Conservation (phyloP, 2,329 filamentous ascomycete genomes). For the Aspergillus niger region DNA sequence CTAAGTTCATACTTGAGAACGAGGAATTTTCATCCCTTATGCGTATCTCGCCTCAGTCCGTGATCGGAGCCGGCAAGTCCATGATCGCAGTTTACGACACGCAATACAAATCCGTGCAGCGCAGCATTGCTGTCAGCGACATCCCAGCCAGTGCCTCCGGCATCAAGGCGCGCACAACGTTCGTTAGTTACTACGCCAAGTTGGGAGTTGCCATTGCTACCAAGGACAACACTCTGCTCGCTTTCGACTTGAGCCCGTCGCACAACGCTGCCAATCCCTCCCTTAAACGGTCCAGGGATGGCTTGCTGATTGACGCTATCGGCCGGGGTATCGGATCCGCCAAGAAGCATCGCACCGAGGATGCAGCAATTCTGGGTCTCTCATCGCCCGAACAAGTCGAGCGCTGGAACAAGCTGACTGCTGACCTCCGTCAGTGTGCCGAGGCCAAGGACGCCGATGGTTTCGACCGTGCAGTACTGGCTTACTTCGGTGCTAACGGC, state of each 20-base stretch:
- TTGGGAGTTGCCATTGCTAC: constrained; percentile 46
- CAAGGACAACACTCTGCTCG: constrained; percentile 45
- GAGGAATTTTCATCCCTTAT: constrained; percentile 45
- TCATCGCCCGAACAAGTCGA: constrained; percentile 33
- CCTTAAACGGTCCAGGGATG: constrained; percentile 44
- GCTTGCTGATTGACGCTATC: constrained; percentile 46
- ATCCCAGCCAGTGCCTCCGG: constrained; percentile 28
- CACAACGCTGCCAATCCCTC: constrained; percentile 31
- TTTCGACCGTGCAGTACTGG: constrained; percentile 40
- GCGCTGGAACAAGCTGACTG: constrained; percentile 38
- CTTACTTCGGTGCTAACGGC: constrained; percentile 30
- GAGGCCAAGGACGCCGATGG: constrained; percentile 29
- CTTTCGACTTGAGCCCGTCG: constrained; percentile 45
- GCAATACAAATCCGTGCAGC: constrained; percentile 50
- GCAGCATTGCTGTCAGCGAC: constrained; percentile 39
- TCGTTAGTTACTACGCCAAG: constrained; percentile 49
- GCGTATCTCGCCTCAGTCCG: constrained; percentile 45
- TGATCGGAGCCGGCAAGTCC: constrained; percentile 45
- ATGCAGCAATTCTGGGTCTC: constrained; percentile 35
- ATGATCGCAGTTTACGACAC: constrained; percentile 50
- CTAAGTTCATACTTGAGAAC: constrained; percentile 40
- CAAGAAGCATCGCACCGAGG: constrained; percentile 34
- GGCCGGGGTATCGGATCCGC: constrained; percentile 43
- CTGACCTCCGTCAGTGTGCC: constrained; percentile 31
- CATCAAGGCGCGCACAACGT: constrained; percentile 32